Base-by-base conservation (phyloP, 768 basidiomycete genomes). In the Strobilomyces confusus region DNA sequence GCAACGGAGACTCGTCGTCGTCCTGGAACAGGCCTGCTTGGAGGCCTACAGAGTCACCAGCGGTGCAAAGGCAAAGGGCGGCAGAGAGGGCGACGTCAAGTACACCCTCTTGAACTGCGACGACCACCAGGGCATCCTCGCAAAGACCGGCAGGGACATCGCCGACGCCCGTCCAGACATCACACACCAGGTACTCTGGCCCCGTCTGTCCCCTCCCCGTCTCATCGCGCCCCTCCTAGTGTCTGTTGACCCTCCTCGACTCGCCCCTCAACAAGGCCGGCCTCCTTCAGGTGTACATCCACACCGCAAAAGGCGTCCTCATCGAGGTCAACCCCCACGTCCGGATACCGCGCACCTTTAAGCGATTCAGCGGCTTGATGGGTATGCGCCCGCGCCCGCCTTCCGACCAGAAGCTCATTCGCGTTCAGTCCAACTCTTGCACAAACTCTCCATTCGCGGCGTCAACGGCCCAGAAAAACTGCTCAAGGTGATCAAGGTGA, bases 131-230 rank as follows among this genome's bases (percentile, higher is more conserved):
- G 95, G 95, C 51, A 97, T 99, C 61, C 77, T 99, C 57, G 95
- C 97, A 5, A 98, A 97, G 72, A 97, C 93, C 0, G 93, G 94
- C 15, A 81, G 95, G 67, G 97, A 99, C 72, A 98, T 98, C 56
- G 97, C 97, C 15, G 95, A 98, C 73, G 97, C 97, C n/a, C 77
- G 97, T 58, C 97, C 97, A 2, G 97, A 98, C 73, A 98, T 98
- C 64, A 98, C 97, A 0, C 97, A 99, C 69, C 97, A 98, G 82
- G 94, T 92, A 54, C 47, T 80, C 68, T 25, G 46, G 30, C 43
- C 29, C 49, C 26, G n/a, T 37, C 9, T 20, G 8, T 33, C 49
- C 7, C 1, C 9, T n/a, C 4, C 3, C 38, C 9, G 36, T 54
- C 60, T 54, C n/a, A 59, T 40, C 17, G 38, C 8, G 34, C n/a